These are phyloP conservation scores for Trichoderma atroviride DNA, from an alignment of 2,329 filamentous ascomycete genomes.

Conservation along the genomic window DNA sequence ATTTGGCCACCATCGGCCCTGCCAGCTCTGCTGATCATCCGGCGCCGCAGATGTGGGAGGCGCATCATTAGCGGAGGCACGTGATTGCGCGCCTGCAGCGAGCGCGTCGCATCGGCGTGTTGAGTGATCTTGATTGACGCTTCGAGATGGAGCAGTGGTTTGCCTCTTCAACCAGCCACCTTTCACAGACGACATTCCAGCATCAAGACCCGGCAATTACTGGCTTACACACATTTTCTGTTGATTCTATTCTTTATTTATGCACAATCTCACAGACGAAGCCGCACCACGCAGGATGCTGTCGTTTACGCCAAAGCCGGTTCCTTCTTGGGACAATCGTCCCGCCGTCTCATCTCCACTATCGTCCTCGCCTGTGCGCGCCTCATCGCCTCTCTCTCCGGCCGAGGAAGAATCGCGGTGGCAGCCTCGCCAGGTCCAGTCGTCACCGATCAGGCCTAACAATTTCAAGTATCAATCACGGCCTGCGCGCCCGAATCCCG, in stretches of 20 bases:
- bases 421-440: slow-evolving; percentile 48
- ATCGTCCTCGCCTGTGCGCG: slow-evolving; percentile 61
- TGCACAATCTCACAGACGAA: slow-evolving; percentile 42
- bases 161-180: background rate
- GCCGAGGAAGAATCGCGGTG: slow-evolving; percentile 46
- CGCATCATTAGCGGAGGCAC: slow-evolving; percentile 11
- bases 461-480: slow-evolving; percentile 58
- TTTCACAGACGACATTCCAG: no score
- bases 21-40: slow-evolving; percentile 10
- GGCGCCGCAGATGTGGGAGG: background rate
- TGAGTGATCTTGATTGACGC: background rate
- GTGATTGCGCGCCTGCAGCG: slow-evolving; percentile 22
- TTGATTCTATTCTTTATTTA: slow-evolving; percentile 23
- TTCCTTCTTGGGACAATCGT: slow-evolving; percentile 50
- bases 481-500: slow-evolving; percentile 62
- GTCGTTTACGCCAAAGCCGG: slow-evolving; percentile 47
- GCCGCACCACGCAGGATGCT: slow-evolving; percentile 41
- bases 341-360: slow-evolving; percentile 58
- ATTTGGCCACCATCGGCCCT: slow-evolving; percentile 24
- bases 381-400: slow-evolving; percentile 51
- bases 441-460: slow-evolving; percentile 47
- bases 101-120: slow-evolving; percentile 25
- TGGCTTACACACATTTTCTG: background rate
- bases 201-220: background rate
- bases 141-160: background rate